Evolutionary conservation across 148 eudicot species (phyloP).

Genomic region (Camellia granthamiana): DNA sequence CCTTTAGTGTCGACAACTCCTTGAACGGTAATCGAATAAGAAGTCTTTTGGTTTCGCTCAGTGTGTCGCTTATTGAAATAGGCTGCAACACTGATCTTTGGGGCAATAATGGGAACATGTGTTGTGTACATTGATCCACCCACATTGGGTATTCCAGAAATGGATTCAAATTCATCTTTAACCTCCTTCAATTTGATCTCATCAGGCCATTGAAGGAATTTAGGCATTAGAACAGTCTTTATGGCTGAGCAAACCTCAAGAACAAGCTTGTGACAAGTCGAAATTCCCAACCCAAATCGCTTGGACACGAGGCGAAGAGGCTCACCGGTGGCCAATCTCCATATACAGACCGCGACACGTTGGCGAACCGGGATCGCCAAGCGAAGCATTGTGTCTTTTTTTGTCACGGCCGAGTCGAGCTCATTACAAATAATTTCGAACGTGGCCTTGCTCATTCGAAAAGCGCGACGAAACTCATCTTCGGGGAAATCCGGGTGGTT

Average conservation of each 20-base stretch:
- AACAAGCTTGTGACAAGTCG: slow-evolving; percentile 76
- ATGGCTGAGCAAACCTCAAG: slow-evolving; percentile 69
- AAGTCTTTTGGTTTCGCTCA: slow-evolving; percentile 68
- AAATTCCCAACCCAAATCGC: slow-evolving; percentile 69
- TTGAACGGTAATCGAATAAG: slow-evolving; percentile 65
- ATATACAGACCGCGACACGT: slow-evolving; percentile 76
- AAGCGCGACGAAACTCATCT: slow-evolving; percentile 50
- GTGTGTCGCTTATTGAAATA: slow-evolving; percentile 76
- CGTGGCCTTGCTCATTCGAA: slow-evolving; percentile 64
- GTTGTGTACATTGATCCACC: slow-evolving; percentile 76
- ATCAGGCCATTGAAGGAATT: slow-evolving; percentile 67
- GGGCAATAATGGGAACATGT: slow-evolving; percentile 74
- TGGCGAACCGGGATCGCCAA: slow-evolving; percentile 71
- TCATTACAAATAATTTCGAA: slow-evolving; percentile 59
- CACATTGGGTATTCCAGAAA: slow-evolving; percentile 60
- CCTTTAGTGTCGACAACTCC: slow-evolving; percentile 67
- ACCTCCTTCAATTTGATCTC: slow-evolving; percentile 19
- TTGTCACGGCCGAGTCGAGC: slow-evolving; percentile 49
- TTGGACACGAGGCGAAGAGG: slow-evolving; percentile 68
- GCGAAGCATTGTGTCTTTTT: slow-evolving; percentile 66
- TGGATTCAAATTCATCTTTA: slow-evolving; percentile 32
- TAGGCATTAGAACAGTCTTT: slow-evolving; percentile 45
- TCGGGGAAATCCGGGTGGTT: slow-evolving; percentile 57
- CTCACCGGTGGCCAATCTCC: slow-evolving; percentile 78
- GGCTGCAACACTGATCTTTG: slow-evolving; percentile 46